Percentiles rank a stretch among this genome's conserved stretches.
phyloP scores from a whole-genome alignment of 106 monocot species.

The Cymbidium sinense region DNA sequence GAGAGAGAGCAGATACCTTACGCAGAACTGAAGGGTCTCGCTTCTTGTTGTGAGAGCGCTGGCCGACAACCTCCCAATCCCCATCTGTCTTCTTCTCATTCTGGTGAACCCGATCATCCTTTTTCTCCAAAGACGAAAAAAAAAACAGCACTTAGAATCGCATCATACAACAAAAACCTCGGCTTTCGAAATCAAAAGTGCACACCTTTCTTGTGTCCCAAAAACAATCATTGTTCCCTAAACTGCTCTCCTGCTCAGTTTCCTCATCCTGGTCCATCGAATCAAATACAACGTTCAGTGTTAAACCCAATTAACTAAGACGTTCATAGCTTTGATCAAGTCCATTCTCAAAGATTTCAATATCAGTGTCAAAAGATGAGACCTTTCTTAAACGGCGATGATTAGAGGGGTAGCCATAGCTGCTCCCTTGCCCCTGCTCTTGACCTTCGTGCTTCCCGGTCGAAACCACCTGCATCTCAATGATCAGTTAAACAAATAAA shows the following conservation, averaged over 20 bases:
- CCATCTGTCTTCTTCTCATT: constrained; percentile 30
- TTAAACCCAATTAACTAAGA: neutral
- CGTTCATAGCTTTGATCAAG: neutral
- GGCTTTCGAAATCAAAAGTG: neutral
- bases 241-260: constrained; percentile 2
- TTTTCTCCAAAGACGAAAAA: neutral
- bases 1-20: constrained; percentile 13
- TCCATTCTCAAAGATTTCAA: neutral
- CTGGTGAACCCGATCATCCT: constrained; percentile 11
- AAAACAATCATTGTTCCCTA: neutral
- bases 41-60: constrained; percentile 25
- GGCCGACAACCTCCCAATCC: constrained; percentile 50
- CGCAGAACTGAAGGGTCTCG: constrained; percentile 15
- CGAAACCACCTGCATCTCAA: constrained; percentile 29
- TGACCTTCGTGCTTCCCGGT: constrained; percentile 17
- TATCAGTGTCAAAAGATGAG: neutral
- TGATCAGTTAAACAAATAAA: neutral
- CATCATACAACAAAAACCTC: neutral
- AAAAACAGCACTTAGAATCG: neutral
- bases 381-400: constrained; percentile 10
- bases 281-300: neutral
- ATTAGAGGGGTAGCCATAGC: constrained; percentile 8
- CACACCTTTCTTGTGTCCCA: constrained; percentile 23
- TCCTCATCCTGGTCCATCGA: constrained; percentile 9
- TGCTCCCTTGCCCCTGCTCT: constrained; percentile 9